A percentile compares a stretch with the other conserved stretches of the same genome.
Conservation (phyloP, 2,329 filamentous ascomycete species). For the Achaetomium macrosporum region DNA sequence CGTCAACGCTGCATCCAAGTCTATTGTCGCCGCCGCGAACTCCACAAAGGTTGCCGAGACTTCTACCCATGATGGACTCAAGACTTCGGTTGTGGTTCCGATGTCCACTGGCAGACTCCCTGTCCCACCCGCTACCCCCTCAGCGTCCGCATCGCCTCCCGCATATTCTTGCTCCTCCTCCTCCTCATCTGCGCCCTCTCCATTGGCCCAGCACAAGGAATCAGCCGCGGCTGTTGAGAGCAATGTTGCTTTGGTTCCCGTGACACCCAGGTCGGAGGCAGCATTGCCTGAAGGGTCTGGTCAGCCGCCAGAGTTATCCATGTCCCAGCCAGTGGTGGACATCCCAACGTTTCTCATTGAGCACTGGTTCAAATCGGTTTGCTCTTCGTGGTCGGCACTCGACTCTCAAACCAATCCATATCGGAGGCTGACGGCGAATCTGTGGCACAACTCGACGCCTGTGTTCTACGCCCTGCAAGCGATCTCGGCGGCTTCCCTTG, state of each 20-base stretch:
- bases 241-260: conserved; percentile 4
- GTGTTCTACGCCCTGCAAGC: conserved; percentile 27
- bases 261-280: background rate
- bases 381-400: conserved; percentile 26
- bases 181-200: conserved; percentile 8
- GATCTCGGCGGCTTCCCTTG: conserved; percentile 27
- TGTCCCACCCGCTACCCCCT: background rate
- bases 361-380: conserved; percentile 30
- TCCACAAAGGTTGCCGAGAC: background rate
- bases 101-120: background rate
- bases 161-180: conserved; percentile 1
- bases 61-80: background rate
- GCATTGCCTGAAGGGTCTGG: background rate
- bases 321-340: conserved; percentile 23
- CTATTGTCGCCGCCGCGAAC: conserved; percentile 15
- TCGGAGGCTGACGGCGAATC: conserved; percentile 21
- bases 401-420: conserved; percentile 26
- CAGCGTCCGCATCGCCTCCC: conserved; percentile 7
- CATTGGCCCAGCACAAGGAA: conserved; percentile 10
- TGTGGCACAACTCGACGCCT: conserved; percentile 24
- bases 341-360: conserved; percentile 27
- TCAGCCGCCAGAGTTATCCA: conserved; percentile 4
- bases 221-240: background rate
- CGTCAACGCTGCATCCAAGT: conserved; percentile 25
- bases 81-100: background rate